Percentiles rank a stretch among this genome's conserved stretches.
These are phyloP conservation scores for Agapanthus africanus DNA, from an alignment of 106 monocot genomes.

Conservation along the genomic window DNA sequence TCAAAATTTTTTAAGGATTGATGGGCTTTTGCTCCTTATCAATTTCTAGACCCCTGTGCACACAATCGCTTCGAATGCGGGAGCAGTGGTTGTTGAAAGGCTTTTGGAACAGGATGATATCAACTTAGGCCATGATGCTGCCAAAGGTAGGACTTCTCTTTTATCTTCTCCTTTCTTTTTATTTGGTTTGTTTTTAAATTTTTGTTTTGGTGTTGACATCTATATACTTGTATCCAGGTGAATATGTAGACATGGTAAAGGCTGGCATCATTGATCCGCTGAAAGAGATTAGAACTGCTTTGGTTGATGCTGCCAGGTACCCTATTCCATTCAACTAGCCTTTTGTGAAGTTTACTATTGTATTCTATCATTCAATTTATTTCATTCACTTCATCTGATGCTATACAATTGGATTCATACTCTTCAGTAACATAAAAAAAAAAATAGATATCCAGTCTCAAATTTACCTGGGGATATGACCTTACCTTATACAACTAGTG, in stretches of 20 bases:
- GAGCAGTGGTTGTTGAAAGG: conserved; percentile 62
- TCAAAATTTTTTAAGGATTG: no score
- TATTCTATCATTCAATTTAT: no score
- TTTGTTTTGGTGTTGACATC: no score
- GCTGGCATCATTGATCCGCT: conserved; percentile 66
- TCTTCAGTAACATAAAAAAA: no score
- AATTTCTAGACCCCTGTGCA: conserved; percentile 40
- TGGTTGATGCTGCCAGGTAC: conserved; percentile 78
- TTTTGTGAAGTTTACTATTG: no score
- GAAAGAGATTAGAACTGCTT: conserved; percentile 70
- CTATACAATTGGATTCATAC: no score
- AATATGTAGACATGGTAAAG: conserved; percentile 74
- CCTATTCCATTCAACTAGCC: no score
- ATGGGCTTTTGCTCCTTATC: background rate
- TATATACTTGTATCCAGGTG: conserved; percentile 50
- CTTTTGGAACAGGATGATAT: conserved; percentile 63
- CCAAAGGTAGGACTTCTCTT: conserved; percentile 29
- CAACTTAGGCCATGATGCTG: conserved; percentile 73
- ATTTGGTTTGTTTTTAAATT: no score
- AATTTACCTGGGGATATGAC: no score
- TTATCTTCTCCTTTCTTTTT: background rate
- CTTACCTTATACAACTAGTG: no score
- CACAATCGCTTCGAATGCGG: conserved; percentile 59
- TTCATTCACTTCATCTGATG: no score
- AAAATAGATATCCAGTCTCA: no score